phyloP scores from a whole-genome alignment of 1,284 basidiomycete species.

The Rhodotorula sp. region DNA sequence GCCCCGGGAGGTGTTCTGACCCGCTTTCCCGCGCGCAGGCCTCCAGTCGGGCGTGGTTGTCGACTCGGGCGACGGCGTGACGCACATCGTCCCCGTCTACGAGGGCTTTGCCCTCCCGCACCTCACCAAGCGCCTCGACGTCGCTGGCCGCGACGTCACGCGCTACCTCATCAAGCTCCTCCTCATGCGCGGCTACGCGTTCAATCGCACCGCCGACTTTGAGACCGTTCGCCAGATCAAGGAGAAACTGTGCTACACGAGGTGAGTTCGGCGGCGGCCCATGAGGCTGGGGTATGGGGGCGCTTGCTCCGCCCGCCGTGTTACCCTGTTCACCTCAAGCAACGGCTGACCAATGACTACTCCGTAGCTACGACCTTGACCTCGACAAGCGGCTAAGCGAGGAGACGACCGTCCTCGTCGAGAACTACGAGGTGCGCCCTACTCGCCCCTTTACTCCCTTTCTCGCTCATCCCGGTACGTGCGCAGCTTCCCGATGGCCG shows the following conservation, averaged over 20 bases:
- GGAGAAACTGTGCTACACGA: constrained; percentile 97
- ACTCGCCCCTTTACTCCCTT: too few species aligned
- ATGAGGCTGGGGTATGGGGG: background rate
- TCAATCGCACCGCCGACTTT: constrained; percentile 98
- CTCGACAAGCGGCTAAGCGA: constrained; percentile 90
- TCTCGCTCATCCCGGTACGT: constrained; percentile 8
- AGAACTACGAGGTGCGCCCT: constrained; percentile 78
- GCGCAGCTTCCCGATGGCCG: constrained; percentile 89
- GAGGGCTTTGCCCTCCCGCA: constrained; percentile 96
- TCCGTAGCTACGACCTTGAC: constrained; percentile 83
- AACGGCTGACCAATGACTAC: background rate
- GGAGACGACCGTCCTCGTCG: constrained; percentile 94
- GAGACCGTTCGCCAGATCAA: constrained; percentile 99
- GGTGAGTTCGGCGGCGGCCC: constrained; percentile 56
- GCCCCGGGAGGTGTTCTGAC: background rate
- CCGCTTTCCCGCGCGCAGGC: constrained; percentile 58
- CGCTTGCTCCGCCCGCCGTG: too few species aligned
- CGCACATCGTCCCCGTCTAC: constrained; percentile 97
- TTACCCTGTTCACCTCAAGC: too few species aligned
- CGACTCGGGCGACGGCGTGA: constrained; percentile 98
- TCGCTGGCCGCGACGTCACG: constrained; percentile 97
- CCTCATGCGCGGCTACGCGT: constrained; percentile 97
- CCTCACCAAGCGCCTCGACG: constrained; percentile 89
- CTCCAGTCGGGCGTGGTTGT: constrained; percentile 97
- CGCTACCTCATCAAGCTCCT: constrained; percentile 98